Percentiles rank a stretch among this genome's conserved stretches.
phyloP scores from a whole-genome alignment of 1,139 yeast species.

The Eremothecium coryli region DNA sequence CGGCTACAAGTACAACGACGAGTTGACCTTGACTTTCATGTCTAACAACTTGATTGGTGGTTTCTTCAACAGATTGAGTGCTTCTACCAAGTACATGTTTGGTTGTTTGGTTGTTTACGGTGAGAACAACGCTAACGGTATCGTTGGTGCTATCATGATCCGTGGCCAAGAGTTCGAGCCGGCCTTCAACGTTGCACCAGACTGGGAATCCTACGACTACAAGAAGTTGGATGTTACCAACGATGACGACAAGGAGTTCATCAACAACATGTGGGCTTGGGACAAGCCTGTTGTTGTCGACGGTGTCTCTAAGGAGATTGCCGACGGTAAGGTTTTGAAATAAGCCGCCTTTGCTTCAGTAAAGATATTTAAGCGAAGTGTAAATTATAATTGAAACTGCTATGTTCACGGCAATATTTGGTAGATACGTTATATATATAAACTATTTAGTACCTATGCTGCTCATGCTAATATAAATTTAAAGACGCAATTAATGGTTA shows the following conservation, averaged over 20 bases:
- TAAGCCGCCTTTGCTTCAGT: no score
- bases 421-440: no score
- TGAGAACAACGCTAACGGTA: constrained; percentile 97
- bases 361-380: no score
- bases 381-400: no score
- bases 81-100: constrained; percentile 87
- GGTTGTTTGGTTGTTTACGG: constrained; percentile 94
- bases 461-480: no score
- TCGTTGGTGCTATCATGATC: constrained; percentile 86
- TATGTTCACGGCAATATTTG: no score
- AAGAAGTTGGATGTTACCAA: constrained; percentile 59
- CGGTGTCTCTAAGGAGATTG: constrained; percentile 61
- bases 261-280: constrained; percentile 79
- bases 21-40: constrained; percentile 94
- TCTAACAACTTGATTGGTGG: constrained; percentile 98
- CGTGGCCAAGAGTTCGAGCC: constrained; percentile 90
- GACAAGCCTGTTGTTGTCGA: constrained; percentile 61
- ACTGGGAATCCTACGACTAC: constrained; percentile 83
- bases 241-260: constrained; percentile 57
- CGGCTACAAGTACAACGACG: constrained; percentile 96
- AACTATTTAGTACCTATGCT: no score
- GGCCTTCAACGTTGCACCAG: constrained; percentile 98
- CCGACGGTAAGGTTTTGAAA: constrained; percentile 79
- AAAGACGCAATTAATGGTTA: no score
- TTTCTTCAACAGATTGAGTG: constrained; percentile 91